Conservation (phyloP, 1,284 basidiomycete species). For the Cryptococcus hybrid region DNA sequence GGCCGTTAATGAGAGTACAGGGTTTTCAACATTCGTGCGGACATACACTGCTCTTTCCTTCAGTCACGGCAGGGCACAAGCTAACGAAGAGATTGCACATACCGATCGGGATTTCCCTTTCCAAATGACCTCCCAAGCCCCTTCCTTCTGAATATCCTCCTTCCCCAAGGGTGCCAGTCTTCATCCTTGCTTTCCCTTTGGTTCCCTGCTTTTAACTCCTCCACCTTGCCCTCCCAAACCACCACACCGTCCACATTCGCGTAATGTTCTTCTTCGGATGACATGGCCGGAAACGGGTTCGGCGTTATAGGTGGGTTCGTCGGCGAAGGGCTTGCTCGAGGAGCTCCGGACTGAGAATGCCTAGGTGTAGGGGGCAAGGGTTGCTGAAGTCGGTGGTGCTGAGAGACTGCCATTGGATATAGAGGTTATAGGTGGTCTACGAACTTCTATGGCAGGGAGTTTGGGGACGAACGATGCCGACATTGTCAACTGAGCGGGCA, state of each 20-base stretch:
- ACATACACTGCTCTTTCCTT: conserved; percentile 59
- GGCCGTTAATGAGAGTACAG: conserved; percentile 72
- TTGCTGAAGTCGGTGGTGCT: conserved; percentile 11
- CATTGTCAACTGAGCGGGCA: conserved; percentile 61
- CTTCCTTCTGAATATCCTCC: conserved; percentile 63
- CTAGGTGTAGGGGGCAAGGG: conserved; percentile 17
- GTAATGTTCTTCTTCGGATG: conserved; percentile 68
- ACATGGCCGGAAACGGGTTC: conserved; percentile 53
- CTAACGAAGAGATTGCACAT: conserved; percentile 43
- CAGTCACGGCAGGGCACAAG: not conserved
- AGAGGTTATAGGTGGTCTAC: conserved; percentile 48
- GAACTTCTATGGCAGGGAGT: conserved; percentile 25
- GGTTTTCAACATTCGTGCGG: conserved; percentile 65
- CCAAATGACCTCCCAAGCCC: conserved; percentile 71
- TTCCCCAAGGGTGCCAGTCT: conserved; percentile 46
- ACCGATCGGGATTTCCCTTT: conserved; percentile 69
- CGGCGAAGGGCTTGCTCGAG: conserved; percentile 47
- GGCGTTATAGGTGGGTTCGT: conserved; percentile 33
- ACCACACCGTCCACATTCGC: conserved; percentile 70
- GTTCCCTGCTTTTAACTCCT: conserved; percentile 10
- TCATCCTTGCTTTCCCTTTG: conserved; percentile 26
- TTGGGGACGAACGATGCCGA: conserved; percentile 77
- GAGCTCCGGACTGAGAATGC: conserved; percentile 23
- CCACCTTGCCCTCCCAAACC: conserved; percentile 54
- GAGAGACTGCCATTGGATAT: conserved; percentile 1